A percentile compares a stretch with the other conserved stretches of the same genome.
These are phyloP conservation scores for Plantago coronopus DNA, from an alignment of 305 asterid species.

Conservation along the genomic window DNA sequence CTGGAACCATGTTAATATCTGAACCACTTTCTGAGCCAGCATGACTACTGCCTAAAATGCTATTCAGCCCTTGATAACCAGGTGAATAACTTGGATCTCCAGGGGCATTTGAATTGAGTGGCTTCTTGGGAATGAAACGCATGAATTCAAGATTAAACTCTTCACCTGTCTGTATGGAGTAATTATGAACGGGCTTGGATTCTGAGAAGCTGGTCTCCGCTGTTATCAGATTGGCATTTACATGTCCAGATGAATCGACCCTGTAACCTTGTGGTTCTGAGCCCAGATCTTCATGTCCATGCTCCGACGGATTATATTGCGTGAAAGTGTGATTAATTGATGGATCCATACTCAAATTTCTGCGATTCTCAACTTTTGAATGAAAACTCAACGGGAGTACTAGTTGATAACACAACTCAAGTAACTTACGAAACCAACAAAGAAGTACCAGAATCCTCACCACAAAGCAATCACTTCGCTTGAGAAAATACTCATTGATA, in stretches of 20 bases:
- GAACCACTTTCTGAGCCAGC: slow-evolving; percentile 50
- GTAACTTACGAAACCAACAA: slow-evolving; percentile 32
- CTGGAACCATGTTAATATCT: slow-evolving; percentile 41
- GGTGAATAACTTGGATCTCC: slow-evolving; percentile 46
- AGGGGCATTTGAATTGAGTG: slow-evolving; percentile 36
- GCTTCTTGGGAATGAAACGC: slow-evolving; percentile 52
- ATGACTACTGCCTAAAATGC: slow-evolving; percentile 44
- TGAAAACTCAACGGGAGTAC: slow-evolving; percentile 28
- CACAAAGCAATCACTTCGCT: slow-evolving; percentile 27
- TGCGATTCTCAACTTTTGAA: slow-evolving; percentile 20
- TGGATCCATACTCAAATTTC: slow-evolving; percentile 44
- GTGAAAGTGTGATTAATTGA: slow-evolving; percentile 32
- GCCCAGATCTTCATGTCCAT: slow-evolving; percentile 34
- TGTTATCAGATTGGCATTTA: slow-evolving; percentile 33
- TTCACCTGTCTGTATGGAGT: slow-evolving; percentile 77
- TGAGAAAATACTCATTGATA: slow-evolving; percentile 31
- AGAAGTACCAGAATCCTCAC: slow-evolving; percentile 37
- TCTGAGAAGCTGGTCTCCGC: slow-evolving; percentile 37
- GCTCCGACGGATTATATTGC: slow-evolving; percentile 37
- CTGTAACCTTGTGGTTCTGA: slow-evolving; percentile 40
- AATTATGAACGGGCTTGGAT: slow-evolving; percentile 57
- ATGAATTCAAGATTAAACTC: slow-evolving; percentile 73
- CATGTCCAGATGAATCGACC: slow-evolving; percentile 41
- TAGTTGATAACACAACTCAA: slow-evolving; percentile 31
- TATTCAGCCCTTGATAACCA: slow-evolving; percentile 54